Base-by-base conservation (phyloP, 345 rosid genomes). In the Microcos paniculata region DNA sequence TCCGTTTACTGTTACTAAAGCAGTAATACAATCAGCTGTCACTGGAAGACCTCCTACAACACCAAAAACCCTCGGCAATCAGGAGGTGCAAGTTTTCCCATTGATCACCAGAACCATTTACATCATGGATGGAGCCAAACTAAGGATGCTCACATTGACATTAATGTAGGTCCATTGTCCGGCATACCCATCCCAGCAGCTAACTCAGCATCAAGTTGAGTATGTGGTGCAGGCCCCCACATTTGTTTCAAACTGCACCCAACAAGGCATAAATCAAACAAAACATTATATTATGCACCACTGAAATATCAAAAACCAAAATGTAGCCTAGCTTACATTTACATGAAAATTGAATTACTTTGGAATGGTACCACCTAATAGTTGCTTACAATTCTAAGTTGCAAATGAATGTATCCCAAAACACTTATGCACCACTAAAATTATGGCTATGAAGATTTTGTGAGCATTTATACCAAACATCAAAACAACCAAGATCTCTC, bases 101-200 rank as follows among this genome's bases (percentile, higher is more conserved):
- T 48, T 48, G 33, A 40, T 62, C 26, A 57, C 59, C 74, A 33
- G 51, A 53, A 71, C 14, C 42, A 30, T 38, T 13, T 23, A 66
- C 43, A 79, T 13, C 13, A 46, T 15, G 33, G 55, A 59, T 58
- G 52, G 46, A 48, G 14, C 70, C 42, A 70, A 68, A 78, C 57
- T 76, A 12, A 75, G 5, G 33, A 40, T 26, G 76, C 68, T 89
- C 85, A 91, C 56, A 77, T 51, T 0, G 89, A 68, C 93, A 89
- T 89, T 71, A 95, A 88, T 82, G 87, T 89, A 15, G 91, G 90
- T 23, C 99, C 99, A 85, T 91, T 91, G 74, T 96, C 97, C 0
- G 99, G 99, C 91, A 85, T 88, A 33, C 98, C 99, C 99, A 89
- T 93, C 81, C 98, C 99, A 71, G 82, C 93, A 10, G 99, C 98